Evolutionary conservation across 2,329 filamentous ascomycete genomes (phyloP).

Genomic region (Beauveria sp.): DNA sequence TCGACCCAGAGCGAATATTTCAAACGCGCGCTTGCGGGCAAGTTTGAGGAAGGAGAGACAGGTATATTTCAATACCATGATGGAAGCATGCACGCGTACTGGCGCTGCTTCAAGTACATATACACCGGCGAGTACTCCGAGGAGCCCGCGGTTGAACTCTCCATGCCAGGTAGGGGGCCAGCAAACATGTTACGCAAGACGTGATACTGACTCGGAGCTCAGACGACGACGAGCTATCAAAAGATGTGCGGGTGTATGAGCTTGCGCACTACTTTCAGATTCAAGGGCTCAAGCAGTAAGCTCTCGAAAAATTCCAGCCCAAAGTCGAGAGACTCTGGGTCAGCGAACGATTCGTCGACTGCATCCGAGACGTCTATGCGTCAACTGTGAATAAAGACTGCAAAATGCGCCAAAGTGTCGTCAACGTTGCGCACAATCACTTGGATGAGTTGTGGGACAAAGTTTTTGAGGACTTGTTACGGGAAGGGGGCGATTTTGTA

Average conservation of each 20-base stretch:
- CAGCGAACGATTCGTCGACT: background rate
- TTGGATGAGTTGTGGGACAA: background rate
- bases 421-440: background rate
- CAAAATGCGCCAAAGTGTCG: background rate
- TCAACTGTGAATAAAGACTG: background rate
- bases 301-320: background rate
- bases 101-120: constrained; percentile 11
- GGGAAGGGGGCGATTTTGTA: background rate
- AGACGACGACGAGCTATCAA: background rate
- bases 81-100: constrained; percentile 12
- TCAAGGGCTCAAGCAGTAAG: background rate
- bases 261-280: background rate
- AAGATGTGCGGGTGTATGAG: background rate
- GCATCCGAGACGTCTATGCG: background rate
- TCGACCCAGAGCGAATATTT: background rate
- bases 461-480: background rate
- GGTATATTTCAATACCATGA: background rate
- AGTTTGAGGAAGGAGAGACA: background rate
- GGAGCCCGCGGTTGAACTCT: background rate
- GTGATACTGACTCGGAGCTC: background rate
- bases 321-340: background rate
- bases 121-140: constrained; percentile 11
- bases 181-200: background rate
- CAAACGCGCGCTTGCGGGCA: background rate
- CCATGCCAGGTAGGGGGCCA: background rate